Conservation (phyloP, 2,329 filamentous ascomycete species). For the Sporothrix pseudoabietina region DNA sequence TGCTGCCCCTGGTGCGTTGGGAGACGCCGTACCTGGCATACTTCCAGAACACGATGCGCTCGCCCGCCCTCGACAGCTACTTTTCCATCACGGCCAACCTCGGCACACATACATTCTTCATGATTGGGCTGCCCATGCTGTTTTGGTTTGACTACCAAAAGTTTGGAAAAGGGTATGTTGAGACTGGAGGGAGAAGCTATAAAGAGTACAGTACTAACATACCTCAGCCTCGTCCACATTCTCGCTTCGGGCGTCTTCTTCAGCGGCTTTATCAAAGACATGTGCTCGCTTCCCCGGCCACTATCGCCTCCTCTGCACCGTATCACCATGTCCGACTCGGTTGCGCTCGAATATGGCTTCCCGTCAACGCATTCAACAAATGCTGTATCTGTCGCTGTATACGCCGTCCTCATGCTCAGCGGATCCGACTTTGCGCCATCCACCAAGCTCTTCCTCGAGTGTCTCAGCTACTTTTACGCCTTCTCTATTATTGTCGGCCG, state of each 20-base stretch:
- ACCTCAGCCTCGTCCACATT: conserved; percentile 67
- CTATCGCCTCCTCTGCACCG: conserved; percentile 88
- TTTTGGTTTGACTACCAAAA: conserved; percentile 94
- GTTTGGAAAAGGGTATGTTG: conserved; percentile 79
- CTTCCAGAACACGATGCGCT: conserved; percentile 77
- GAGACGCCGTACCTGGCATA: conserved; percentile 93
- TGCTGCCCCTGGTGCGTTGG: conserved; percentile 86
- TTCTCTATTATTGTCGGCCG: conserved; percentile 86
- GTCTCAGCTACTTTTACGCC: conserved; percentile 79
- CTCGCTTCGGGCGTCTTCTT: conserved; percentile 79
- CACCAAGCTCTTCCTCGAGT: conserved; percentile 65
- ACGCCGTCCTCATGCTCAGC: conserved; percentile 71
- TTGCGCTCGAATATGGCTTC: conserved; percentile 93
- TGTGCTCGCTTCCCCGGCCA: conserved; percentile 88
- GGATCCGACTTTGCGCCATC: conserved; percentile 63
- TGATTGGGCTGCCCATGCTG: conserved; percentile 88
- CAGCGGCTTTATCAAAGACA: conserved; percentile 92
- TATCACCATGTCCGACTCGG: conserved; percentile 97
- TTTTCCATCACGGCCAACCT: conserved; percentile 96
- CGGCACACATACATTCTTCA: conserved; percentile 98
- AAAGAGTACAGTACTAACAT: background rate
- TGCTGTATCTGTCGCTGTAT: conserved; percentile 85
- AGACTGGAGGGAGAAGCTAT: background rate
- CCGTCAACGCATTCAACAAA: conserved; percentile 97
- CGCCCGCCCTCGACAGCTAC: conserved; percentile 87